phyloP scores from a whole-genome alignment of 257 asterid species.

The Ilex aquifolium region DNA sequence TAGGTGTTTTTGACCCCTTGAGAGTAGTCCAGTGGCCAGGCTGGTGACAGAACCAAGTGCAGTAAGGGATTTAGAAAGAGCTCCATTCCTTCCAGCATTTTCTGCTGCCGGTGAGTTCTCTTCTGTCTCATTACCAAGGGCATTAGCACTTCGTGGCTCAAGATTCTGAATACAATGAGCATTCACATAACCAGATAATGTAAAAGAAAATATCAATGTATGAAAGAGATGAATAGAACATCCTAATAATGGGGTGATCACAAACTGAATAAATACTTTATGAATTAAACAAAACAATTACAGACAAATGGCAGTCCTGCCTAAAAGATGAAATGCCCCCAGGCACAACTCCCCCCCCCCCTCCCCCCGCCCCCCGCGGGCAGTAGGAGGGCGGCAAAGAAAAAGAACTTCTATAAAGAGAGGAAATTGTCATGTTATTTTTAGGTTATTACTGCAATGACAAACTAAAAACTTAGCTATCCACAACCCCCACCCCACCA shows the following conservation, averaged over 20 bases:
- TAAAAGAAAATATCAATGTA: slow-evolving; percentile 9
- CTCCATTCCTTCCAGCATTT: slow-evolving; percentile 64
- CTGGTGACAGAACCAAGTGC: slow-evolving; percentile 87
- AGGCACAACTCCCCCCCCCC: too few relatives aligned
- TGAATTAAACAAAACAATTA: too few relatives aligned
- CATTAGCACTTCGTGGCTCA: slow-evolving; percentile 37
- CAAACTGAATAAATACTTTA: too few relatives aligned
- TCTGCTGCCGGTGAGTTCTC: slow-evolving; percentile 39
- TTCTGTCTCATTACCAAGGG: slow-evolving; percentile 38
- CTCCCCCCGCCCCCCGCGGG: too few relatives aligned
- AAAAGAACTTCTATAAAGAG: too few relatives aligned
- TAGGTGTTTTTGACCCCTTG: slow-evolving; percentile 54
- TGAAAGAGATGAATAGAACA: background rate
- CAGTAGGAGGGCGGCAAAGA: too few relatives aligned
- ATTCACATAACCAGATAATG: slow-evolving; percentile 11
- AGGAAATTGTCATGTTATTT: too few relatives aligned
- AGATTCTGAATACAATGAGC: slow-evolving; percentile 40
- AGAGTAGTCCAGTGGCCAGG: slow-evolving; percentile 86
- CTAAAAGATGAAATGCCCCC: too few relatives aligned
- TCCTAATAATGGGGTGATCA: background rate
- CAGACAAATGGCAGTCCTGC: too few relatives aligned
- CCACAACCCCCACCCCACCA: too few relatives aligned
- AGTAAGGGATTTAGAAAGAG: slow-evolving; percentile 80
- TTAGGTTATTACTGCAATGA: too few relatives aligned
- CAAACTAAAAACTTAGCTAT: too few relatives aligned